phyloP scores from a whole-genome alignment of 1,284 basidiomycete species.

The Ustilago tritici region DNA sequence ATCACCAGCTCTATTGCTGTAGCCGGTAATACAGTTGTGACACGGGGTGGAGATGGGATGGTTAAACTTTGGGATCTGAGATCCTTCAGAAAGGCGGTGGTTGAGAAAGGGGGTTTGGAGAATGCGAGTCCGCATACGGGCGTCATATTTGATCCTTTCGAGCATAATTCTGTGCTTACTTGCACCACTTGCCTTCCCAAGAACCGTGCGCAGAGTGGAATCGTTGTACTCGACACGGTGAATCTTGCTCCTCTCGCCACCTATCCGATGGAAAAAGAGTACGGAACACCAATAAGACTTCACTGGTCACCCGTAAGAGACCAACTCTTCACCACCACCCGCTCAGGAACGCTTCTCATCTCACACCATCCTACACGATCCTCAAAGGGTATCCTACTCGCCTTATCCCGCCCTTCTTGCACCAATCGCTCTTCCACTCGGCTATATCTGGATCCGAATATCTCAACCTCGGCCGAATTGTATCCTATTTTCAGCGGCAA shows the following conservation, averaged over 20 bases:
- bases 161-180: slow-evolving; percentile 86
- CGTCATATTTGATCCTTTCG: slow-evolving; percentile 86
- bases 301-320: slow-evolving; percentile 55
- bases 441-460: not conserved
- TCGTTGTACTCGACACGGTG: slow-evolving; percentile 38
- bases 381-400: slow-evolving; percentile 88
- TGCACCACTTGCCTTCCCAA: slow-evolving; percentile 71
- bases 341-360: slow-evolving; percentile 82
- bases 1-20: slow-evolving; percentile 87
- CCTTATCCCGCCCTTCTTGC: slow-evolving; percentile 73
- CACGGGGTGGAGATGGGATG: slow-evolving; percentile 89
- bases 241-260: slow-evolving; percentile 24
- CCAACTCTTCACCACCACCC: slow-evolving; percentile 61
- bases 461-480: slow-evolving; percentile 4
- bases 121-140: slow-evolving; percentile 90
- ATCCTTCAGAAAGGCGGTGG: slow-evolving; percentile 86
- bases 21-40: slow-evolving; percentile 78
- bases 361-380: slow-evolving; percentile 89
- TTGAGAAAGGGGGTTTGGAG: slow-evolving; percentile 75
- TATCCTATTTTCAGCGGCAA: slow-evolving; percentile 14
- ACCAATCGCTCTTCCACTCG: slow-evolving; percentile 17
- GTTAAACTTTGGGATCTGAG: slow-evolving; percentile 96
- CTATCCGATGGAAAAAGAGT: not conserved
- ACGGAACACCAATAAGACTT: slow-evolving; percentile 35
- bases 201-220: not conserved